These are phyloP conservation scores for Backusella circina DNA, from an alignment of 192 early-diverging fungal species.

Conservation along the genomic window DNA sequence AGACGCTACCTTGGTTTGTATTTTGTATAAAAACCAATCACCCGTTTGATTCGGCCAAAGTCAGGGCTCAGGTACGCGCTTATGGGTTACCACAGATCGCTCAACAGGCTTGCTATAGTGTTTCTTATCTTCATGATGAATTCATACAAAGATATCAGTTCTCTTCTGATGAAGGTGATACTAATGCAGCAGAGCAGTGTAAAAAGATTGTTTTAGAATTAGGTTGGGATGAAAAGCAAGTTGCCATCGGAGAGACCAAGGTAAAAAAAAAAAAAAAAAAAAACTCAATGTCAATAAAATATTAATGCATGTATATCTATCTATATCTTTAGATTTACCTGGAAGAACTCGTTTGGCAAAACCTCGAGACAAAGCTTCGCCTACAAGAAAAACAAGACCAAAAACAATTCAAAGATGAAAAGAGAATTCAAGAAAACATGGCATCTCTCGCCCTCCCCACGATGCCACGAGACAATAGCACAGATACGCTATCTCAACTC, in stretches of 20 bases:
- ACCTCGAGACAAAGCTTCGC: conserved; percentile 77
- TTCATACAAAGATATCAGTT: conserved; percentile 70
- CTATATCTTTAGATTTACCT: conserved; percentile 71
- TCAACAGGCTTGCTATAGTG: conserved; percentile 64
- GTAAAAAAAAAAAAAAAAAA: conserved; percentile 18
- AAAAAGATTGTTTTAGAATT: conserved; percentile 44
- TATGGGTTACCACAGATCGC: conserved; percentile 68
- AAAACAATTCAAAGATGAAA: conserved; percentile 16
- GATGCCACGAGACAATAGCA: conserved; percentile 14
- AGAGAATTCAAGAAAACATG: conserved; percentile 37
- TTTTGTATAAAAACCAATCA: conserved; percentile 72
- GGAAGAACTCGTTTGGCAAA: conserved; percentile 74
- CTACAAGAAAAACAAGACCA: conserved; percentile 61
- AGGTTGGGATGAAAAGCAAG: conserved; percentile 57
- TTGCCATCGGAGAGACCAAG: conserved; percentile 53
- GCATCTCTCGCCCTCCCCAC: not conserved
- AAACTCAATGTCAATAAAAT: no score
- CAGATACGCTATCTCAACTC: conserved; percentile 19
- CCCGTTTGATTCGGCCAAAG: conserved; percentile 59
- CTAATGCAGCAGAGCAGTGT: conserved; percentile 23
- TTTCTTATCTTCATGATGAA: conserved; percentile 71
- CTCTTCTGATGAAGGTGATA: no score
- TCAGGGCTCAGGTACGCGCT: conserved; percentile 72
- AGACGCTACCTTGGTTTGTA: conserved; percentile 75
- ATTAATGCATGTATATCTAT: no score